A percentile compares a stretch with the other conserved stretches of the same genome.
These are phyloP conservation scores for Porphyrellus cyaneotinctus DNA, from an alignment of 768 basidiomycete species.

Conservation along the genomic window DNA sequence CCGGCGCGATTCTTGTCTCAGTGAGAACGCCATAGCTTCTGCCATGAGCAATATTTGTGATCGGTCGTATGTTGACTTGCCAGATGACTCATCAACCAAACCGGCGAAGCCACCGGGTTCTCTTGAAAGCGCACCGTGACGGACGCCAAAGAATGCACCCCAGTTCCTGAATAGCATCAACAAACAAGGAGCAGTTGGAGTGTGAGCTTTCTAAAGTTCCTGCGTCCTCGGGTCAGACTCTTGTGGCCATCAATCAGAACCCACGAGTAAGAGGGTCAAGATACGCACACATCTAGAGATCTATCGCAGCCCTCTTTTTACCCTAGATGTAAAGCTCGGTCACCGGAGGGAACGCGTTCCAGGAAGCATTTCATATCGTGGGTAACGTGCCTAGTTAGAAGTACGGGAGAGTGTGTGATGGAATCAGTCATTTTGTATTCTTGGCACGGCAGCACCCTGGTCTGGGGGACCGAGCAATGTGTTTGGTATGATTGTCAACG, in stretches of 20 bases:
- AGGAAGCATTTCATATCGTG: slow-evolving; percentile 5
- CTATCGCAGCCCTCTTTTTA: slow-evolving; percentile 4
- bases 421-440: background rate
- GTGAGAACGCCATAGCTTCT: too few relatives aligned
- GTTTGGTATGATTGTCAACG: background rate
- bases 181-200: slow-evolving; percentile 13
- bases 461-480: background rate
- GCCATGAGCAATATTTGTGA: background rate
- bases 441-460: slow-evolving; percentile 1
- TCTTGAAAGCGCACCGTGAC: background rate
- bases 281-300: slow-evolving; percentile 10
- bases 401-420: slow-evolving; percentile 1
- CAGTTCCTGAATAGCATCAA: slow-evolving; percentile 25
- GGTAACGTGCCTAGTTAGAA: background rate
- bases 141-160: slow-evolving; percentile 22
- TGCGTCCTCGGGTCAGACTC: slow-evolving; percentile 11
- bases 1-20: slow-evolving; percentile 1
- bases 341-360: slow-evolving; percentile 1
- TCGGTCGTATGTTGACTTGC: slow-evolving; percentile 5
- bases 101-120: slow-evolving; percentile 6
- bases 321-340: slow-evolving; percentile 14
- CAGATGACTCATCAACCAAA: background rate
- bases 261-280: slow-evolving; percentile 11
- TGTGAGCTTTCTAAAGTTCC: slow-evolving; percentile 4
- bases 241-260: slow-evolving; percentile 9